Base-by-base conservation (phyloP, 2,329 filamentous ascomycete species). In the Emmonsiellopsis sp. region DNA sequence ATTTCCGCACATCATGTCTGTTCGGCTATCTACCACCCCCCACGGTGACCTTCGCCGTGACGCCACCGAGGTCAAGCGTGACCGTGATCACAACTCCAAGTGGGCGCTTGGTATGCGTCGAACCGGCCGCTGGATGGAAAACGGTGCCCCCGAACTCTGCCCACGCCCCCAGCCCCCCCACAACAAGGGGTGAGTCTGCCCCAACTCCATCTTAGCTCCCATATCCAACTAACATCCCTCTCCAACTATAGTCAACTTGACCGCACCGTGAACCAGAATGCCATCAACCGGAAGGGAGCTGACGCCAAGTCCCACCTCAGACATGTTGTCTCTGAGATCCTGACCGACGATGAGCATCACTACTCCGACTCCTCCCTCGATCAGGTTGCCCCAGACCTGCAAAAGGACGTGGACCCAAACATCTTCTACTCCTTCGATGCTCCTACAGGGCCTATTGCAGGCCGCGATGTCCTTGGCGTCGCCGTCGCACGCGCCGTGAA, bases 401-500 rank as follows among this genome's bases (percentile, higher is more conserved):
- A 71, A 71, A 31, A 74, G 74, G 71, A 72, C 11, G 68, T 68
- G 31, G 76, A 78, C 47, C 72, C 71, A 36, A 76, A 75, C 37
- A 69, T 79, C 55, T 52, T 77, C 49, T 79, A 80, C 67, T 78
- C 75, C 42, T 83, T 74, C 67, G 79, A 82, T 56, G 72, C 75
- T 10, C 61, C 68, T 3, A 66, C 69, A 17, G 75, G 75, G 31
- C 78, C 78, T 13, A 71, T 66, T 55, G 70, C 75, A 49, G 80
- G 80, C 42, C 78, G 77, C 65, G 78, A 80, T 62, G 75, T 84
- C 62, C 71, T 84, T 48, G 77, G 77, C 55, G 71, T 71, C 13
- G 80, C 81, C 9, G 70, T 84, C 36, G 74, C 72, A 53, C 76
- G 80, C 65, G 81, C 81, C 1, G 76, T 83, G 42, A 76, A 81